Evolutionary conservation across 2,329 filamentous ascomycete species (phyloP), one percentile per base, ranked within the genome.

Genomic region (Elsinoe arachidis): DNA sequence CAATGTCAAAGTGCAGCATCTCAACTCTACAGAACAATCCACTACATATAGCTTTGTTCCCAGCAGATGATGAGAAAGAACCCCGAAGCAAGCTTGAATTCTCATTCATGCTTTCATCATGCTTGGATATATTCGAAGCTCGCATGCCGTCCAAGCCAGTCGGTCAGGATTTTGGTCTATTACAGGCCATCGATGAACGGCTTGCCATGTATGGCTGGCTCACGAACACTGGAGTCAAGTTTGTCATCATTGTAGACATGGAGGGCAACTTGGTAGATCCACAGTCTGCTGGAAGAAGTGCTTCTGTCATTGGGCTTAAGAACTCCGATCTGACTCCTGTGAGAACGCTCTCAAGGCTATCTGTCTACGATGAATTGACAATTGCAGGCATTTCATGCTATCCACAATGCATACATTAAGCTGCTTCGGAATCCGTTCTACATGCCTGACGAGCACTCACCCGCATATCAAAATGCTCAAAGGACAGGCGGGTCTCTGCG

Each of bases 371-470:
- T 30, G 26, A 30, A 2, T 9, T 30, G 9, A 30, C 7, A 9
- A 5, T 37, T 5, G 26, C 14, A 87, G 84, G 83, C 93, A 23
- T 99, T 99, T 68, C 83, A 86, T 68, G 90, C 91, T 26, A 82
- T 99, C 73, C 93, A 97, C 74, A 85, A 81, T n/a, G 90, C 92
- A 30, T 99, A 96, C 67, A 87, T 97, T 58, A 78, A 83, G 61
- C 76, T 99, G 54, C 75, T 97, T 63, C 87, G 96, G 72, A 97
- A 99, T 67, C 92, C 92, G 0, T 99, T 99, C 73, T 97, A 91
- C 71, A 84, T 87, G 47, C 92, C 92, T 9, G 90, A 96, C 68
- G 87, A 92, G 65, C 85, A 91, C 70, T 80, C 80, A 61, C 87
- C 86, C 51, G 80, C 75, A 35, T 70, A 71, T 47, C 76, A 76